Conservation (phyloP, 2,329 filamentous ascomycete genomes). For the Fusarium sp. region DNA sequence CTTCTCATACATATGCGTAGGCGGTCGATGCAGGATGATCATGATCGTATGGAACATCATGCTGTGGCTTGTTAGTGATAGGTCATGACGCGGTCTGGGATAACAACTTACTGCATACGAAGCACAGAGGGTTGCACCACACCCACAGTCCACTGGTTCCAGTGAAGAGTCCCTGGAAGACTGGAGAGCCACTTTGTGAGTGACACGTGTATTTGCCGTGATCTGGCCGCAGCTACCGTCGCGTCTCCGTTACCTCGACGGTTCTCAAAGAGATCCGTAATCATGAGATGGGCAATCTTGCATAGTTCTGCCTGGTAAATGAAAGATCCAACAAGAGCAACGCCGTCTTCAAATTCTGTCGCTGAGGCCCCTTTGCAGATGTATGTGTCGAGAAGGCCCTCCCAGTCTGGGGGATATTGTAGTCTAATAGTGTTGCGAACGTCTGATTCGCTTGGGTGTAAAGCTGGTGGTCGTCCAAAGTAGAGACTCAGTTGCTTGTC, state of each 20-base stretch:
- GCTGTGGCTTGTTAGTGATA: constrained; percentile 42
- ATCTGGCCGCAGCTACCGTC: constrained; percentile 57
- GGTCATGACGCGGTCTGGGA: background rate
- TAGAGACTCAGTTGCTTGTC: constrained; percentile 65
- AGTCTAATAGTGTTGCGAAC: constrained; percentile 62
- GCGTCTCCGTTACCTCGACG: constrained; percentile 57
- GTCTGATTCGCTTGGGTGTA: constrained; percentile 63
- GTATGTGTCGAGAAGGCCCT: constrained; percentile 61
- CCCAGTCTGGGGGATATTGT: constrained; percentile 63
- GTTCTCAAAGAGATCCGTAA: constrained; percentile 65
- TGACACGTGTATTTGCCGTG: constrained; percentile 60
- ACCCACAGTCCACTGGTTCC: constrained; percentile 64
- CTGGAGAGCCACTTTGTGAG: constrained; percentile 61
- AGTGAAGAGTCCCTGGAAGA: constrained; percentile 61
- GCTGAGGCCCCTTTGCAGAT: constrained; percentile 59
- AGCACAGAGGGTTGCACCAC: constrained; percentile 61
- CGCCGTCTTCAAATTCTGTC: constrained; percentile 61
- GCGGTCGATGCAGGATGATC: constrained; percentile 65
- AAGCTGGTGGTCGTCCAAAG: constrained; percentile 63
- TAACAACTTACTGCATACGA: constrained; percentile 58
- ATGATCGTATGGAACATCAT: constrained; percentile 65
- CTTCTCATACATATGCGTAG: constrained; percentile 58
- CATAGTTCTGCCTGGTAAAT: constrained; percentile 62
- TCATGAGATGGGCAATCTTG: constrained; percentile 64
- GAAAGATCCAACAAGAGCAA: constrained; percentile 59